Evolutionary conservation across 2,329 filamentous ascomycete genomes (phyloP), one percentile per base, ranked within the genome.

Genomic region (Beauveria australis): DNA sequence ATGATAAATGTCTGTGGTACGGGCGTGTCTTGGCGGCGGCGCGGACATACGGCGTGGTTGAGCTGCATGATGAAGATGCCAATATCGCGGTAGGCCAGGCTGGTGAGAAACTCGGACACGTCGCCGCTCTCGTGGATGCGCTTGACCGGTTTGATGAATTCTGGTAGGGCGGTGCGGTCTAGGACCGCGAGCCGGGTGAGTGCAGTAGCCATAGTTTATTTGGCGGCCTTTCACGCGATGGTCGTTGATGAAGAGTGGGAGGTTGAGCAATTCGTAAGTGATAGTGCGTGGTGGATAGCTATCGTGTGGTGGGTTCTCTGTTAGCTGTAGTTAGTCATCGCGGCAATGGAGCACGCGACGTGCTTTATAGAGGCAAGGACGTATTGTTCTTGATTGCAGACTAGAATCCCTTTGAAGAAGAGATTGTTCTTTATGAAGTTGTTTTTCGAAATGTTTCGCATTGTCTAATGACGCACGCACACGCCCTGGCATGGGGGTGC

Each of bases 21-120:
- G 60, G 67, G 60, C 14, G 67, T 65, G 44, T 62, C 63, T n/a
- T 64, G n/a, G 65, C 83, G 81, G 48, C 77, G 71, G 51, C 84
- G 79, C 0, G 93, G 92, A 66, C 93, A 89, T 75, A 97, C 85
- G 12, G 92, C 83, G 61, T 88, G 85, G 73, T 96, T 97, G 53
- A 99, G 85, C 75, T 97, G 94, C 65, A 96, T 80, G 52, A 97
- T 78, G 72, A 96, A 97, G 52, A 84, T 82, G 73, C 91, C 89
- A 59, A 99, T 89, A 70, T 97, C 91, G 62, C 85, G 82, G 75
- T 97, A 97, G 49, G 91, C 94, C 66, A 83, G 84, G 53, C 90
- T 92, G 9, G 81, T 82, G 58, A 96, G 83, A 73, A 97, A 99
- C 64, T 82, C 83, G 22, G 83, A 74, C 59, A 99, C 89, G 79